Conservation (phyloP, 75 land plant species). For the Pinus taeda region DNA sequence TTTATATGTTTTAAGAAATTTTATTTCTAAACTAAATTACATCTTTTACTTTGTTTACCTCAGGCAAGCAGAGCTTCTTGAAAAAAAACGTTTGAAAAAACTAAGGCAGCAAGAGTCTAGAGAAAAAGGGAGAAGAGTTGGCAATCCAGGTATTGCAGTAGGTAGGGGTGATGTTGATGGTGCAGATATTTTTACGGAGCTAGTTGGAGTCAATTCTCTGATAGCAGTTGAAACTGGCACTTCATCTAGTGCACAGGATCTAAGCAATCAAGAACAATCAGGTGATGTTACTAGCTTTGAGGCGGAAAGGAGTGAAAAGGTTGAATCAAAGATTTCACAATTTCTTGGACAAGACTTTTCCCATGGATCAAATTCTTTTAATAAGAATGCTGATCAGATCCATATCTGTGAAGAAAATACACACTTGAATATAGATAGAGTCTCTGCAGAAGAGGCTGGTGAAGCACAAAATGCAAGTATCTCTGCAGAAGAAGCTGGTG, state of each 20-base stretch:
- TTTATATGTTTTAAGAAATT: too few species aligned
- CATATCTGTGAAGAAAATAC: too few species aligned
- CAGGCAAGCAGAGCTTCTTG: conserved; percentile 52
- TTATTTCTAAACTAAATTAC: too few species aligned
- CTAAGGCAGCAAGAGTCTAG: conserved; percentile 52
- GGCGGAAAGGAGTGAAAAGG: neutral
- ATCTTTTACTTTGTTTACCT: too few species aligned
- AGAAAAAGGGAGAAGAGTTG: conserved; percentile 22
- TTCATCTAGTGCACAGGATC: conserved; percentile 7
- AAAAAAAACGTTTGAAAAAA: conserved; percentile 55
- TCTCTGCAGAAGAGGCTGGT: too few species aligned
- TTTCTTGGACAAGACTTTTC: too few species aligned
- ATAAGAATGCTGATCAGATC: too few species aligned
- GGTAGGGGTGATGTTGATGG: neutral
- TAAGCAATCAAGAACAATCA: conserved; percentile 2
- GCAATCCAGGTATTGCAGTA: neutral
- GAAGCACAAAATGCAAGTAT: too few species aligned
- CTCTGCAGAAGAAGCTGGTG: too few species aligned
- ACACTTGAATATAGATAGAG: too few species aligned
- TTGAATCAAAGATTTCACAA: too few species aligned
- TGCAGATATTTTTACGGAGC: neutral
- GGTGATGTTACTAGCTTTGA: conserved; percentile 1
- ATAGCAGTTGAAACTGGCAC: conserved; percentile 3
- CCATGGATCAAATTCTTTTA: too few species aligned
- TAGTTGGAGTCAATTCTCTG: neutral